phyloP scores from a whole-genome alignment of 495 filamentous ascomycete species.

The Hypoxylon trugodes region DNA sequence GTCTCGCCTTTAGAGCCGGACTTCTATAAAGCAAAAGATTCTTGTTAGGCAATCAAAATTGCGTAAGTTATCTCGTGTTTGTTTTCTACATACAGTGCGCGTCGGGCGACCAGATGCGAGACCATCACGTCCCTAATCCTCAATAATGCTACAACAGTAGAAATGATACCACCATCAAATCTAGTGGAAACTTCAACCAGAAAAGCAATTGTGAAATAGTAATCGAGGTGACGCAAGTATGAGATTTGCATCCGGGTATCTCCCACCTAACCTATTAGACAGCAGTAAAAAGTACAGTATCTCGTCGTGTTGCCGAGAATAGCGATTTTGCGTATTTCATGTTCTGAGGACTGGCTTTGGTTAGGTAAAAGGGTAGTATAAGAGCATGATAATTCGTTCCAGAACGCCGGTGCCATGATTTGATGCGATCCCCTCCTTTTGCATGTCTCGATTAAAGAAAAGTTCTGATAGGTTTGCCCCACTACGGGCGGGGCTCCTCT shows the following conservation, averaged over 20 bases:
- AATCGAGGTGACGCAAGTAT: constrained; percentile 10
- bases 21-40: too few relatives aligned
- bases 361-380: constrained; percentile 23
- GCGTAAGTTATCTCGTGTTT: too few relatives aligned
- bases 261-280: constrained; percentile 23
- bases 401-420: constrained; percentile 22
- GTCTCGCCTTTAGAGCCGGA: too few relatives aligned
- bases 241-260: constrained; percentile 29
- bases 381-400: constrained; percentile 18
- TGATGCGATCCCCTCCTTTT: constrained; percentile 1
- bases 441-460: not conserved
- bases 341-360: constrained; percentile 14
- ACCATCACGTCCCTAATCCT: not conserved
- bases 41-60: too few relatives aligned
- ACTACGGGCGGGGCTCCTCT: too few relatives aligned
- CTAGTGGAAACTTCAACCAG: not conserved
- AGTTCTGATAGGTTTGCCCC: too few relatives aligned
- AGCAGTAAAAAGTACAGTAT: constrained; percentile 5
- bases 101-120: not conserved
- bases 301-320: constrained; percentile 1
- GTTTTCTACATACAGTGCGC: too few relatives aligned
- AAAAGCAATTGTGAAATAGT: constrained; percentile 4
- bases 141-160: not conserved
- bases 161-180: not conserved
- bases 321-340: constrained; percentile 31